Conservation (phyloP, 495 filamentous ascomycete species). For the Penicillium goetzii region DNA sequence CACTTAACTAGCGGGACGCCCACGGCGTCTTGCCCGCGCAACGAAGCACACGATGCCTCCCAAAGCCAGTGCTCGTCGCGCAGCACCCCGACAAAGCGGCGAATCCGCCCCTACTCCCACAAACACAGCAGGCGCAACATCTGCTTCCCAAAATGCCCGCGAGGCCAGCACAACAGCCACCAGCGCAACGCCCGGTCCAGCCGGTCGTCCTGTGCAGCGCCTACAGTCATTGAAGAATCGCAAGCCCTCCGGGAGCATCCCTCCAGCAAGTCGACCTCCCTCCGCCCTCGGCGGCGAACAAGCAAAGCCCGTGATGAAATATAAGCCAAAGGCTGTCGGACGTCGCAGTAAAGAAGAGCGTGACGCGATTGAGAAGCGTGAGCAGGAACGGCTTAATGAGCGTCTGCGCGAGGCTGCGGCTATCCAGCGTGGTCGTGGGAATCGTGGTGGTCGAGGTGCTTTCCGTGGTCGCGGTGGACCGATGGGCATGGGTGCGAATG, state of each 20-base stretch:
- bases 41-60: slow-evolving; percentile 45
- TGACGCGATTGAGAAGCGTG: slow-evolving; percentile 51
- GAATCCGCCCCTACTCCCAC: slow-evolving; percentile 20
- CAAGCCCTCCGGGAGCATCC: slow-evolving; percentile 44
- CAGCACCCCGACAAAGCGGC: slow-evolving; percentile 29
- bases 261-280: slow-evolving; percentile 29
- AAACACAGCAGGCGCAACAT: slow-evolving; percentile 19
- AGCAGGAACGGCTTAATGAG: slow-evolving; percentile 50
- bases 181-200: slow-evolving; percentile 24
- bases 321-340: slow-evolving; percentile 47
- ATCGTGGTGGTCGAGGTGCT: slow-evolving; percentile 35
- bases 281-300: slow-evolving; percentile 32
- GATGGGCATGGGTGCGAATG: slow-evolving; percentile 33
- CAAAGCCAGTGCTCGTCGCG: slow-evolving; percentile 43
- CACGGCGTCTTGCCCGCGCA: slow-evolving; percentile 25
- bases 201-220: slow-evolving; percentile 45
- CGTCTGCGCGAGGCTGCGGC: slow-evolving; percentile 49
- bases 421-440: slow-evolving; percentile 43
- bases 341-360: slow-evolving; percentile 59
- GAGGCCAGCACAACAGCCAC: slow-evolving; percentile 8
- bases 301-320: slow-evolving; percentile 50
- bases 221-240: slow-evolving; percentile 50
- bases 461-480: slow-evolving; percentile 36
- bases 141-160: slow-evolving; percentile 22
- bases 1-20: slow-evolving; percentile 20